Evolutionary conservation across 805 yeast genomes (phyloP).

Genomic region (Cyberlindnera amylophila): DNA sequence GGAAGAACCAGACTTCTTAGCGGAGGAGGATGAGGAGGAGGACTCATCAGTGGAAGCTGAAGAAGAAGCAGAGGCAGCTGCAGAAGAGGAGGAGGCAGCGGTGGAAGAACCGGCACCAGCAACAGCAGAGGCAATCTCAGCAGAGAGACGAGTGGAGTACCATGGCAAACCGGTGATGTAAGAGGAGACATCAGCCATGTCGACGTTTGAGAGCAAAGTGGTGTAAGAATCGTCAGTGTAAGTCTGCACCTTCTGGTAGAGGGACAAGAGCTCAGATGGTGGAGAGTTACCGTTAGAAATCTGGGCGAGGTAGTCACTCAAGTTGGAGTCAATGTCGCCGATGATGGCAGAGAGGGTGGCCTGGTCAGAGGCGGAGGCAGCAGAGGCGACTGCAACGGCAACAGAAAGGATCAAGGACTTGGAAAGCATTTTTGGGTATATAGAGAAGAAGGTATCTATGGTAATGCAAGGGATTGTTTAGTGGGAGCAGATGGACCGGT

Average conservation of each 20-base stretch:
- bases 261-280: conserved; percentile 29
- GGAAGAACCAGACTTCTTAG: conserved; percentile 1
- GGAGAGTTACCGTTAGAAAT: conserved; percentile 21
- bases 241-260: conserved; percentile 27
- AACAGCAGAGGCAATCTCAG: conserved; percentile 16
- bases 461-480: too few species aligned
- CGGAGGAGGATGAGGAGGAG: conserved; percentile 11
- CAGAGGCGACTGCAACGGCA: conserved; percentile 5
- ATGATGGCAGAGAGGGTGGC: conserved; percentile 11
- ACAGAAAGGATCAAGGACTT: conserved; percentile 5
- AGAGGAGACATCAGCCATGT: conserved; percentile 23
- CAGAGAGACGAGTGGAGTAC: conserved; percentile 23
- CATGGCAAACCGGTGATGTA: conserved; percentile 32
- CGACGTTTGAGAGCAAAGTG: conserved; percentile 26
- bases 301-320: conserved; percentile 17
- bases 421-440: neutral
- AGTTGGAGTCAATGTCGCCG: conserved; percentile 17
- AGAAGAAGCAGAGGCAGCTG: conserved; percentile 9
- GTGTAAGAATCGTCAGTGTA: conserved; percentile 33
- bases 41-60: conserved; percentile 7
- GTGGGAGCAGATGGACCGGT: too few species aligned
- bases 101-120: conserved; percentile 9
- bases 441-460: neutral
- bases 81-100: conserved; percentile 7
- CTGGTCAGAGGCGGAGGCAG: conserved; percentile 6